phyloP scores from a whole-genome alignment of 2,329 filamentous ascomycete genomes.

The Beauveria asiatica region DNA sequence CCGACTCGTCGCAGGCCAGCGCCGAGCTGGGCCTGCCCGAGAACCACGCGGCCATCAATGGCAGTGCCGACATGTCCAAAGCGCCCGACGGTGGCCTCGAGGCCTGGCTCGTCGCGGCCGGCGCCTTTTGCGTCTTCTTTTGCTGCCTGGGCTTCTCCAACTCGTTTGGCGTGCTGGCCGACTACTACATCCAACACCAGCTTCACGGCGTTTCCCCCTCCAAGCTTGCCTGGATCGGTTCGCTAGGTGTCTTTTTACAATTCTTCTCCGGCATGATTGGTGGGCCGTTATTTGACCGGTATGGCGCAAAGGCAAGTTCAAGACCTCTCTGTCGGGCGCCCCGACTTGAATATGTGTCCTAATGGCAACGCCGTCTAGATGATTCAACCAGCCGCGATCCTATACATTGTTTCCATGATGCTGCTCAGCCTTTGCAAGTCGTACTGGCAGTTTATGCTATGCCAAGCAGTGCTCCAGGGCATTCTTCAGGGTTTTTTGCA shows the following conservation, averaged over 20 bases:
- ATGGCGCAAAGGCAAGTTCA: slow-evolving; percentile 20
- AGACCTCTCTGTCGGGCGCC: neutral
- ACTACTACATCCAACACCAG: slow-evolving; percentile 32
- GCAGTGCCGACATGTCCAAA: neutral
- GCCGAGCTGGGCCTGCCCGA: neutral
- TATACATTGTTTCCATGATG: slow-evolving; percentile 32
- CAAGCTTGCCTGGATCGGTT: slow-evolving; percentile 36
- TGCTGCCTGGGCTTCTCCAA: slow-evolving; percentile 33
- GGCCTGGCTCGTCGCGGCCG: slow-evolving; percentile 34
- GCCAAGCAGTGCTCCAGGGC: slow-evolving; percentile 38
- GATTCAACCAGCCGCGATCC: slow-evolving; percentile 23
- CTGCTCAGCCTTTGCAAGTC: slow-evolving; percentile 33
- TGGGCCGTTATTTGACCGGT: slow-evolving; percentile 34
- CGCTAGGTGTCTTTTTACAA: slow-evolving; percentile 26
- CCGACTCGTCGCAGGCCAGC: too few species aligned
- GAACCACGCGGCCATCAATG: neutral
- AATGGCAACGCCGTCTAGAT: slow-evolving; percentile 16
- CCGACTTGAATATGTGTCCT: neutral
- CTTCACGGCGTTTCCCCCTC: slow-evolving; percentile 23
- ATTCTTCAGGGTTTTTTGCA: slow-evolving; percentile 30
- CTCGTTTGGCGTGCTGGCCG: slow-evolving; percentile 36
- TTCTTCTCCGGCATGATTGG: slow-evolving; percentile 26
- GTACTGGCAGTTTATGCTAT: slow-evolving; percentile 46
- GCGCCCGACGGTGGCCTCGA: slow-evolving; percentile 26
- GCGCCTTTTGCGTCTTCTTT: slow-evolving; percentile 28